Percentiles rank a stretch among this genome's conserved stretches.
These are phyloP conservation scores for Pterocarpus santalinus DNA, from an alignment of 306 rosid species.

Conservation along the genomic window DNA sequence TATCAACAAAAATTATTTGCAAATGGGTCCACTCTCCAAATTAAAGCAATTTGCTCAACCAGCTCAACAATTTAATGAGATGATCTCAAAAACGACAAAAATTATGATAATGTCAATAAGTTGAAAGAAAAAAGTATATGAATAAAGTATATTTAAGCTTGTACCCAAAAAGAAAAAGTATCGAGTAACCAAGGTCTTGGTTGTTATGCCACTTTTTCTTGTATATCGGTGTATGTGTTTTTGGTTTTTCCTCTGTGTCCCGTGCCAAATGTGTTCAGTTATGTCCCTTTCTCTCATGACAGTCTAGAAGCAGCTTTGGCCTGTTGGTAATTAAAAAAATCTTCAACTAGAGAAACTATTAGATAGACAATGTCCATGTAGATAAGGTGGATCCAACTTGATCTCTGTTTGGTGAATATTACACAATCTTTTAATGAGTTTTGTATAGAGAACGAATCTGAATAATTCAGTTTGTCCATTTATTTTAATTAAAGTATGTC, in stretches of 20 bases:
- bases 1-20: too few relatives aligned
- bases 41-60: too few relatives aligned
- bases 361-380: neutral
- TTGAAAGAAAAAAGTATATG: neutral
- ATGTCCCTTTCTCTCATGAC: slow-evolving; percentile 23
- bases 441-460: slow-evolving; percentile 2
- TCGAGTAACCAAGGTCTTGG: neutral
- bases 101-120: neutral
- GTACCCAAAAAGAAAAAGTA: neutral
- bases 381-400: slow-evolving; percentile 28
- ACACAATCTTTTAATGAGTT: neutral
- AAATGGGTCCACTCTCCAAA: too few relatives aligned
- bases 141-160: neutral
- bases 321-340: slow-evolving; percentile 3
- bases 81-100: too few relatives aligned
- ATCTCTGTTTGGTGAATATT: neutral
- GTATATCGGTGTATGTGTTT: neutral
- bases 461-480: neutral
- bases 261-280: neutral
- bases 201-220: neutral
- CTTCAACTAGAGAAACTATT: neutral
- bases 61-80: too few relatives aligned
- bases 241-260: neutral
- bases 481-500: neutral
- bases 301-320: slow-evolving; percentile 23